phyloP scores from a whole-genome alignment of 129 eudicot species.

The Flaveria linearis region DNA sequence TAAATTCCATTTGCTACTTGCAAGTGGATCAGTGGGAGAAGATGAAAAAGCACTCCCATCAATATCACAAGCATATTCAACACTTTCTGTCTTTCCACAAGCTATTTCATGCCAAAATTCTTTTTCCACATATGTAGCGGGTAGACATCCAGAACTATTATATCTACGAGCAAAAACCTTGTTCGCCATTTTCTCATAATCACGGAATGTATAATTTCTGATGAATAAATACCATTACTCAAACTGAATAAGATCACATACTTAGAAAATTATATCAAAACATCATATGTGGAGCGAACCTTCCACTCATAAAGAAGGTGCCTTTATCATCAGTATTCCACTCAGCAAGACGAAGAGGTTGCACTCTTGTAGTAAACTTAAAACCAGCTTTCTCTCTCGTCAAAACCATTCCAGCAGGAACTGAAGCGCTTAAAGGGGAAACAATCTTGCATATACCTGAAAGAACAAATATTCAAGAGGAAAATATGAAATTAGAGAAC shows the following conservation, averaged over 20 bases:
- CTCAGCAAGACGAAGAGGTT: constrained; percentile 93
- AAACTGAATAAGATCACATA: constrained; percentile 4
- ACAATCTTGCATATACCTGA: constrained; percentile 98
- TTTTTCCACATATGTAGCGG: constrained; percentile 78
- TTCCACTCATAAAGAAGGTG: constrained; percentile 98
- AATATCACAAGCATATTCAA: constrained; percentile 99
- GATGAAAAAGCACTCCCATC: constrained; percentile 99
- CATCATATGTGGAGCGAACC: constrained; percentile 48
- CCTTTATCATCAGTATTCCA: constrained; percentile 94
- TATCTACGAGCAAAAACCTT: constrained; percentile 94
- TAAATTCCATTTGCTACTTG: constrained; percentile 94
- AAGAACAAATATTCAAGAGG: constrained; percentile 8
- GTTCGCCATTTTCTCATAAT: constrained; percentile 99
- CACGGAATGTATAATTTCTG: constrained; percentile 96
- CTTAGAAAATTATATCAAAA: background rate
- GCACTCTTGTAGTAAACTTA: constrained; percentile 93
- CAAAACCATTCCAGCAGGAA: constrained; percentile 93
- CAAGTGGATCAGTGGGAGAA: constrained; percentile 85
- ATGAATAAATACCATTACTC: constrained; percentile 26
- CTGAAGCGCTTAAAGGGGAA: constrained; percentile 83
- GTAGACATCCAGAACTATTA: constrained; percentile 87
- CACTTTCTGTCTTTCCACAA: constrained; percentile 85
- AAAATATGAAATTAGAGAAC: background rate
- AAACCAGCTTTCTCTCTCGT: constrained; percentile 87
- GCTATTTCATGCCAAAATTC: constrained; percentile 99